These are phyloP conservation scores for Penicillium sp. DNA, from an alignment of 2,329 filamentous ascomycete genomes.

Conservation along the genomic window DNA sequence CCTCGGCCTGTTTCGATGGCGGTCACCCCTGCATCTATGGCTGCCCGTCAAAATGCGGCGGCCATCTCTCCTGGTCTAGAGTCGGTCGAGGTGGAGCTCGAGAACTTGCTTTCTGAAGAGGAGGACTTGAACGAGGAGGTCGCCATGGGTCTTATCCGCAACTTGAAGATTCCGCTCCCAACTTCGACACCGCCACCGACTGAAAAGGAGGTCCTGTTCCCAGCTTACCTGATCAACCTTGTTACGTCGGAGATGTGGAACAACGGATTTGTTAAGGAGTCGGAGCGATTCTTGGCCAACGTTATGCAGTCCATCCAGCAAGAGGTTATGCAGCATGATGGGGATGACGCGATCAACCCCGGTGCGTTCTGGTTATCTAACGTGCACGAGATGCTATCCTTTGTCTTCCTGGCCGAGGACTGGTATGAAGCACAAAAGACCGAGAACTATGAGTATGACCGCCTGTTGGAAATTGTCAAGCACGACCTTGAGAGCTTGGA, in stretches of 20 bases:
- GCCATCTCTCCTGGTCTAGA: conserved; percentile 79
- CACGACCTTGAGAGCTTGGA: conserved; percentile 97
- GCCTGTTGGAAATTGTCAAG: conserved; percentile 96
- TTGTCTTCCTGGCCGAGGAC: conserved; percentile 97
- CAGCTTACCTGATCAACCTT: conserved; percentile 96
- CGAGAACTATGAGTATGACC: conserved; percentile 98
- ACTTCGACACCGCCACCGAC: conserved; percentile 84
- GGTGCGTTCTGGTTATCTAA: conserved; percentile 99
- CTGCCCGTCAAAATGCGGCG: conserved; percentile 68
- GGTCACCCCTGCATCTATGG: conserved; percentile 49
- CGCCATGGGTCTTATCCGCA: conserved; percentile 90
- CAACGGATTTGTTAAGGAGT: conserved; percentile 99
- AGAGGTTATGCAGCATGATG: conserved; percentile 98
- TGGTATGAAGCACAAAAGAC: conserved; percentile 99
- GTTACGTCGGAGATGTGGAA: conserved; percentile 99
- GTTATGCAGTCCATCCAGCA: conserved; percentile 99
- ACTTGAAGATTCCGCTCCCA: conserved; percentile 91
- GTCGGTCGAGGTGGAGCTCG: conserved; percentile 91
- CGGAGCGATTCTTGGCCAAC: conserved; percentile 95
- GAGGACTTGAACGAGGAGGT: conserved; percentile 96
- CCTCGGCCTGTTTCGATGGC: conserved; percentile 97
- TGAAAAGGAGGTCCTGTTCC: conserved; percentile 98
- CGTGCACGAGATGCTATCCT: conserved; percentile 99
- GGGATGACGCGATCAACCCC: conserved; percentile 93
- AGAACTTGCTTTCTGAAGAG: conserved; percentile 89